phyloP scores from a whole-genome alignment of 2,329 filamentous ascomycete genomes.

The Stenocarpella maydis region DNA sequence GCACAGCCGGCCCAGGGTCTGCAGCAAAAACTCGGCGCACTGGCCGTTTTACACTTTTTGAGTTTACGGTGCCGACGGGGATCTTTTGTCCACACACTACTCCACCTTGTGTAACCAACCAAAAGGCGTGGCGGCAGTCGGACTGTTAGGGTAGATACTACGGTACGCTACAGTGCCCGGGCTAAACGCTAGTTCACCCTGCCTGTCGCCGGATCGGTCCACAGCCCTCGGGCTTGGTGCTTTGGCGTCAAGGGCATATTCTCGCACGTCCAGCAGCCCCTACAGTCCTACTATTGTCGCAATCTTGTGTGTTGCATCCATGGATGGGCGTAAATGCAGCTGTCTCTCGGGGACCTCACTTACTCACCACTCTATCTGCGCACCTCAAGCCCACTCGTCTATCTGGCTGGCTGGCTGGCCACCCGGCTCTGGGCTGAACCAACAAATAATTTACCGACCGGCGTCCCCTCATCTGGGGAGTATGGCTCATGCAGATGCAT shows the following conservation, averaged over 20 bases:
- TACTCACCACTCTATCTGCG: slow-evolving; percentile 28
- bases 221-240: not conserved
- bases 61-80: slow-evolving; percentile 2
- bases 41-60: not conserved
- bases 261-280: not conserved
- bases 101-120: slow-evolving; percentile 5
- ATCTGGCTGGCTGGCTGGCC: slow-evolving; percentile 5
- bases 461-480: not conserved
- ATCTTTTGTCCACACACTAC: slow-evolving; percentile 22
- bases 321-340: not conserved
- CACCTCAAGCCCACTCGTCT: not conserved
- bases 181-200: not conserved
- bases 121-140: slow-evolving; percentile 7
- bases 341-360: slow-evolving; percentile 19
- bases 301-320: not conserved
- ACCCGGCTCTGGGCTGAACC: not conserved
- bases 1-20: slow-evolving; percentile 4
- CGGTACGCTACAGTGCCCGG: not conserved
- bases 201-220: slow-evolving; percentile 1
- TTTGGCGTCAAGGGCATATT: not conserved
- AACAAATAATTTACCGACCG: not conserved
- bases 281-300: not conserved
- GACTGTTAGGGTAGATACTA: not conserved
- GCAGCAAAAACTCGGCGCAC: not conserved
- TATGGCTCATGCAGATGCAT: not conserved